Base-by-base conservation (phyloP, 192 early-diverging fungal species). In the Backusella tuberculispora region DNA sequence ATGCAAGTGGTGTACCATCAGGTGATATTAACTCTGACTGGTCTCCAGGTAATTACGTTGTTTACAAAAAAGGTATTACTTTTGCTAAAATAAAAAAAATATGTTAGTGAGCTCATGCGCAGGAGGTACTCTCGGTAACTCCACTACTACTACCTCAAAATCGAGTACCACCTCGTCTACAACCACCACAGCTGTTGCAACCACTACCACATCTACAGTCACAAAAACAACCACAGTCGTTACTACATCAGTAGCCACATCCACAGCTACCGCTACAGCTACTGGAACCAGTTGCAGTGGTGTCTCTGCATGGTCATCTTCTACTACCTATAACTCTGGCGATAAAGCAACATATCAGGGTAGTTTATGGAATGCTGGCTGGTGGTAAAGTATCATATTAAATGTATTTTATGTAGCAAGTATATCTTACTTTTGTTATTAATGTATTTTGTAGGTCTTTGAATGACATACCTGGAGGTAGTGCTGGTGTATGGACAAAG, bases 281-380 rank as follows among this genome's bases (percentile, higher is more conserved):
- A 44, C 42, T 40, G 34, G 19, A 15, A 38, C 67, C 56, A 60
- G 17, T 5, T 72, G 34, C 13, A 40, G 34, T 17, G 45, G 15
- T 42, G 9, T n/a, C 26, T 21, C 70, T 56, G 79, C 74, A 4
- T 86, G 83, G 81, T 44, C 77, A 8, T 15, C 67, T 8, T 29
- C 50, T 17, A 40, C 72, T 26, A 65, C 79, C 4, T 86, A 86
- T 64, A 72, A 6, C 24, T 44, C 67, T 10, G 83, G 83, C 2
- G 66, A 74, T 67, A 69, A 73, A 69, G 81, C 83, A 15, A 72
- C 79, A 7, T 86, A 83, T 63, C 47, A 69, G 0, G 76, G 75
- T 12, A 71, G 56, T 50, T 10, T 81, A 44, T 86, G 80, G 75
- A 77, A 77, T 24, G 85, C 85, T 40, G 64, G 66, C 26, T 86